A percentile compares a stretch with the other conserved stretches of the same genome.
Evolutionary conservation across 2,329 filamentous ascomycete genomes (phyloP).

Genomic region (Dichotomopilus funicola): DNA sequence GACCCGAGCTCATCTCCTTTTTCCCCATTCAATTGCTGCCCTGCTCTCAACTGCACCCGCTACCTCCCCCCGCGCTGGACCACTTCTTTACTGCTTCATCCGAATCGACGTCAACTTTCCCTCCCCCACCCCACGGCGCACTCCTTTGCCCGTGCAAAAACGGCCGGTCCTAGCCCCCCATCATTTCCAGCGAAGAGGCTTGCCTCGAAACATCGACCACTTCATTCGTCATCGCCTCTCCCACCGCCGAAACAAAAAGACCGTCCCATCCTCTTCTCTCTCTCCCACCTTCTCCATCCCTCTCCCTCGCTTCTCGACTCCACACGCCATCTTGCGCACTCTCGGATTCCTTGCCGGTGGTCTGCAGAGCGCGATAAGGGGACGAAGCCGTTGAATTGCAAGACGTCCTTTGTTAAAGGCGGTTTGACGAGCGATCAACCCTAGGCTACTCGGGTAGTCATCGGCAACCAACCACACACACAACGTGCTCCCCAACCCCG

Average conservation of each 20-base stretch:
- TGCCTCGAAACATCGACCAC: conserved; percentile 17
- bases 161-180: conserved; percentile 3
- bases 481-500: conserved; percentile 31
- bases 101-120: neutral
- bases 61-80: neutral
- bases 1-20: conserved; percentile 14
- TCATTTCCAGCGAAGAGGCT: neutral
- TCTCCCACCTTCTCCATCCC: conserved; percentile 15
- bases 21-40: conserved; percentile 14
- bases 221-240: conserved; percentile 20
- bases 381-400: conserved; percentile 19
- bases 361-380: conserved; percentile 22
- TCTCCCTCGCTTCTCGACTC: conserved; percentile 15
- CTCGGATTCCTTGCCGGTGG: conserved; percentile 19
- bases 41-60: neutral
- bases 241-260: conserved; percentile 13
- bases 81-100: conserved; percentile 2
- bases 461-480: conserved; percentile 9
- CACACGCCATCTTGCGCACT: conserved; percentile 19
- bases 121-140: neutral
- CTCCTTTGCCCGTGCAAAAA: conserved; percentile 13
- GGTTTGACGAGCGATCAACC: neutral
- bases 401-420: conserved; percentile 12
- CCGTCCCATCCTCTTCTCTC: conserved; percentile 5
- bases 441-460: no score